Evolutionary conservation across 176 grass and related monocot genomes (phyloP).

Genomic region (Lolium rigidum): DNA sequence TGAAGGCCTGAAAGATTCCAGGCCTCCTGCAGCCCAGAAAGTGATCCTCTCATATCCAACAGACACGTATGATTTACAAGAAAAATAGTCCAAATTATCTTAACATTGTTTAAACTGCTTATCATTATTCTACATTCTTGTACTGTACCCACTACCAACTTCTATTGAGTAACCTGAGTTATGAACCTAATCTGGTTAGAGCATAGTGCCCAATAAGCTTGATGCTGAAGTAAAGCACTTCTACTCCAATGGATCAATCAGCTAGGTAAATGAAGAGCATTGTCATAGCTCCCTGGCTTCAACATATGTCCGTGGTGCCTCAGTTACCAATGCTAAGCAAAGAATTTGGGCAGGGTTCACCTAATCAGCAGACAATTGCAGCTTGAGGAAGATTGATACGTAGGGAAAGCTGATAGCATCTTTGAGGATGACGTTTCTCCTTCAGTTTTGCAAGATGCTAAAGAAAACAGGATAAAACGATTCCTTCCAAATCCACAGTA

Average conservation of each 20-base stretch:
- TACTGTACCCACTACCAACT: neutral
- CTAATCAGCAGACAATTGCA: neutral
- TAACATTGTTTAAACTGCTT: neutral
- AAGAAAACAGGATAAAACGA: slow-evolving; percentile 21
- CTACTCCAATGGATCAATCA: neutral
- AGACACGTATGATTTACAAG: neutral
- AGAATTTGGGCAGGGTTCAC: slow-evolving; percentile 28
- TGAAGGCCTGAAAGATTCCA: slow-evolving; percentile 11
- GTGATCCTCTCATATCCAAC: neutral
- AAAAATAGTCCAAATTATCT: neutral
- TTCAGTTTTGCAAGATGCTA: slow-evolving; percentile 20
- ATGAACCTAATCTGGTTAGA: neutral
- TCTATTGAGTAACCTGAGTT: neutral
- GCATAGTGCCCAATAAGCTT: neutral
- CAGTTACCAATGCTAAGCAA: neutral
- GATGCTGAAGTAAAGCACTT: slow-evolving; percentile 1
- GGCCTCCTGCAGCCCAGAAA: neutral
- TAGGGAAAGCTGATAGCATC: slow-evolving; percentile 5
- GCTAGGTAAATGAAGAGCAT: slow-evolving; percentile 1
- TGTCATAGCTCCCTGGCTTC: neutral
- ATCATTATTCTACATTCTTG: too few species aligned
- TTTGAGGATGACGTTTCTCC: slow-evolving; percentile 9
- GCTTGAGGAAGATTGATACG: neutral
- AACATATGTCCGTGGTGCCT: neutral
- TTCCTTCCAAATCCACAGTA: slow-evolving; percentile 3